phyloP scores from a whole-genome alignment of 192 early-diverging fungal genomes.

The Backusella luteola region DNA sequence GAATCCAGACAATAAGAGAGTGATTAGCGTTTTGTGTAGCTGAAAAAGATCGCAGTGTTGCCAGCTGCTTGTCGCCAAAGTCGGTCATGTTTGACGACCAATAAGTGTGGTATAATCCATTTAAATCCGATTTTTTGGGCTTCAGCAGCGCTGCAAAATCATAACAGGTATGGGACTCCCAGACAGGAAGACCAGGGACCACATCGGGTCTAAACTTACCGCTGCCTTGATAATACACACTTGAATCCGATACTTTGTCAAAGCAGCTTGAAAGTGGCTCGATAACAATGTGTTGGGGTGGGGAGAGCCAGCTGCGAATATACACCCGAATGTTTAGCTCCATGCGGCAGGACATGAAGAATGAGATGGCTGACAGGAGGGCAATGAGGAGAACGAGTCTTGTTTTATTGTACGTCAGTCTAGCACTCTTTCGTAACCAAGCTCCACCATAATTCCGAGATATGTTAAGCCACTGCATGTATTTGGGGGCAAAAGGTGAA shows the following conservation, averaged over 20 bases:
- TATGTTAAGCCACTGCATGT: not conserved
- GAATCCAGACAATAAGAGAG: slow-evolving; percentile 27
- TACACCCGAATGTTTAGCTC: slow-evolving; percentile 38
- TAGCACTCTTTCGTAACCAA: not conserved
- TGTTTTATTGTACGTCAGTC: not conserved
- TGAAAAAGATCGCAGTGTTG: slow-evolving; percentile 24
- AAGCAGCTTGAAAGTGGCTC: slow-evolving; percentile 33
- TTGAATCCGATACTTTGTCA: not conserved
- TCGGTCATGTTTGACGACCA: not conserved
- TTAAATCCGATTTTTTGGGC: not conserved
- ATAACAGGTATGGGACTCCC: slow-evolving; percentile 25
- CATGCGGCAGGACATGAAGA: slow-evolving; percentile 9
- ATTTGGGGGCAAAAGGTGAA: not conserved
- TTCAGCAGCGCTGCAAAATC: slow-evolving; percentile 17
- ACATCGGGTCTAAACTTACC: not conserved
- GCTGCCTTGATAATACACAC: not conserved
- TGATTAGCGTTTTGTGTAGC: slow-evolving; percentile 19
- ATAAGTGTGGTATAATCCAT: slow-evolving; percentile 12
- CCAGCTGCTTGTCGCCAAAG: slow-evolving; percentile 19
- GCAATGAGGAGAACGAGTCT: not conserved
- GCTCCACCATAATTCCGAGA: not conserved
- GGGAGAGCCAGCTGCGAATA: slow-evolving; percentile 35
- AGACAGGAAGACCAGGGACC: slow-evolving; percentile 23
- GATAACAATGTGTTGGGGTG: slow-evolving; percentile 5
- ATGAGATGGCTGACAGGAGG: slow-evolving; percentile 2